Base-by-base conservation (phyloP, 371 early-diverging fungal genomes). In the Mortierella sp. region DNA sequence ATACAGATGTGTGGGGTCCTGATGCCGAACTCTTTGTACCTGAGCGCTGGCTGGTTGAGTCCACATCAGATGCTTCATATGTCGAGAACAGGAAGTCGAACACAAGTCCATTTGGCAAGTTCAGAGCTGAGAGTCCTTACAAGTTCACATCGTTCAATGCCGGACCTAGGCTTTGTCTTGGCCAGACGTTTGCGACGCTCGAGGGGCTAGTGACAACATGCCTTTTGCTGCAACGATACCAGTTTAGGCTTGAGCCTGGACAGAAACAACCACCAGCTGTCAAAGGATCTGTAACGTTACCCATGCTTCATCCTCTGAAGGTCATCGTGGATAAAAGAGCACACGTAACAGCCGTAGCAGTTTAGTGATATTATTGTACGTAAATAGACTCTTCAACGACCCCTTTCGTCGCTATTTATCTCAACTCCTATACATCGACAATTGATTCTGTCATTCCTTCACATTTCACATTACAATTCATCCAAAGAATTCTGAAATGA, bases 21-120 rank as follows among this genome's bases (percentile, higher is more conserved):
- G 86, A 90, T 73, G 86, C 84, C 12, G 80, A 80, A 30, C 66
- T 79, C 41, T 89, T 89, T 67, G 71, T 66, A 15, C 89, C 90
- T 6, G 90, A 90, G 56, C 80, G 89, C 7, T 89, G 88, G 87
- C 58, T 89, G 21, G 72, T 73, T n/a, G 32, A n/a, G 7, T 8
- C 51, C 0, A 9, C 49, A 2, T 4, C 41, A 1, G 23, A 11
- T 6, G 3, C 31, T 27, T 21, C 56, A 6, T 15, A 9, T 3
- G 42, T 32, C 27, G 55, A 21, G 0, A 24, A n/a, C 8, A 21
- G 5, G 14, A 46, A 57, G 56, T 32, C 42, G 3, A 71, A 51
- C 37, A 28, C 30, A 39, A 75, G 75, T 54, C 69, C 69, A 7
- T 75, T 64, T 68, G 69, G 69, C 0, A 67, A 64, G 34, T 72